Percentiles rank a stretch among this genome's conserved stretches.
Conservation (phyloP, 2,329 filamentous ascomycete genomes). For the Endoconidiophora laricicola region DNA sequence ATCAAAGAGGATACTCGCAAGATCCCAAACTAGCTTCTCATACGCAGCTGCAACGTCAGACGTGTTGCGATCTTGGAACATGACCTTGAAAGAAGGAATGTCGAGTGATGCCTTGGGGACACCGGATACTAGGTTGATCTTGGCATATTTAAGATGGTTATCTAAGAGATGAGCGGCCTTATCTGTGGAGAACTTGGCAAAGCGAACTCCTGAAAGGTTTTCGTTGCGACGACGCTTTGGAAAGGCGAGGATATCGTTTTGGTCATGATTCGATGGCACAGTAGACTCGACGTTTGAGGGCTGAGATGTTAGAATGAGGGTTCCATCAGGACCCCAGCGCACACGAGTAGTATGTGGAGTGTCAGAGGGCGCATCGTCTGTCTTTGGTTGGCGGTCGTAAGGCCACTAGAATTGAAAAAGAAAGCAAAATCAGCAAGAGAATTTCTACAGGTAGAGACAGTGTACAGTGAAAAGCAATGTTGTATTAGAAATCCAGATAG, state of each 20-base stretch:
- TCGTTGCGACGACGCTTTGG: constrained; percentile 42
- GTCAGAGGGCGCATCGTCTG: constrained; percentile 22
- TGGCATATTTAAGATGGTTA: constrained; percentile 38
- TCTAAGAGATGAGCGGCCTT: constrained; percentile 36
- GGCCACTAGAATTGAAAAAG: constrained; percentile 51
- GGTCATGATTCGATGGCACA: background rate
- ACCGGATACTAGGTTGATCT: constrained; percentile 35
- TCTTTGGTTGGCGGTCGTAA: constrained; percentile 64
- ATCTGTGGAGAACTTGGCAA: constrained; percentile 45
- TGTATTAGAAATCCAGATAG: background rate
- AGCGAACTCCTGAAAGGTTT: constrained; percentile 46
- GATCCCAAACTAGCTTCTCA: constrained; percentile 67
- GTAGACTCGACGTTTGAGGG: constrained; percentile 12
- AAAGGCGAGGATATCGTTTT: constrained; percentile 23
- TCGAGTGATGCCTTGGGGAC: constrained; percentile 42
- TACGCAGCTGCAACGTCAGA: constrained; percentile 33
- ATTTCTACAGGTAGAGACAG: background rate
- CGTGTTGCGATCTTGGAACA: constrained; percentile 26
- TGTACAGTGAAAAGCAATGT: background rate
- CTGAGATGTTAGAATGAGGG: constrained; percentile 41
- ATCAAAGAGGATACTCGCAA: constrained; percentile 79
- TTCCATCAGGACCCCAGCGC: constrained; percentile 60
- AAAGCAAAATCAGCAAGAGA: constrained; percentile 17
- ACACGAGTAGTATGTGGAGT: constrained; percentile 39
- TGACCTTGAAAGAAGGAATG: constrained; percentile 20